Evolutionary conservation across 2,329 filamentous ascomycete species (phyloP).

Genomic region (Monilinia fructicola): DNA sequence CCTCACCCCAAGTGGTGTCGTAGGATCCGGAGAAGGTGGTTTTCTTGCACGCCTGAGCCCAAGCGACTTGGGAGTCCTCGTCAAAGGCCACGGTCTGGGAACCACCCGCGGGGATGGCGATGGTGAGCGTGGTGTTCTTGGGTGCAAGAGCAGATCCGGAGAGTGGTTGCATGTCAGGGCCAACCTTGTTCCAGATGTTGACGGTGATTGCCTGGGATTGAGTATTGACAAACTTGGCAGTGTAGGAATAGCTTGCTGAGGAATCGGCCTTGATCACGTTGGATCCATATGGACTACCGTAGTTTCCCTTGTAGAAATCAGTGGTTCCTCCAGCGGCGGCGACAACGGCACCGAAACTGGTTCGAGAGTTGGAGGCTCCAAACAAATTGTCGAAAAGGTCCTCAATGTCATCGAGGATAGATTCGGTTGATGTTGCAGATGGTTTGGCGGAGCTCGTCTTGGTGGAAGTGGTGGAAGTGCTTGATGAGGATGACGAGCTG

Average conservation of each 20-base stretch:
- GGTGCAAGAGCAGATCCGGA: slow-evolving; percentile 37
- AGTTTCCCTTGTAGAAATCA: slow-evolving; percentile 33
- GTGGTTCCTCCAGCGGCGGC: slow-evolving; percentile 10
- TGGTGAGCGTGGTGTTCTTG: slow-evolving; percentile 33
- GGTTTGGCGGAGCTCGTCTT: slow-evolving; percentile 10
- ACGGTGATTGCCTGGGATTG: slow-evolving; percentile 31
- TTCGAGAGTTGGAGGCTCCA: slow-evolving; percentile 33
- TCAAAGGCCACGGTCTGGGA: slow-evolving; percentile 36
- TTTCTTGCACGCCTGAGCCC: slow-evolving; percentile 28
- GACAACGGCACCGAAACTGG: slow-evolving; percentile 28
- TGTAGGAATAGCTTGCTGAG: slow-evolving; percentile 31
- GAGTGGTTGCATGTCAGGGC: slow-evolving; percentile 22
- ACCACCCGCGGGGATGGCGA: slow-evolving; percentile 32
- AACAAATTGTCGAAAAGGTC: slow-evolving; percentile 28
- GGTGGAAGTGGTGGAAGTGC: slow-evolving; percentile 9
- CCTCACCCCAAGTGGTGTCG: slow-evolving; percentile 37
- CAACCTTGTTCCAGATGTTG: slow-evolving; percentile 38
- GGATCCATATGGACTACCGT: slow-evolving; percentile 36
- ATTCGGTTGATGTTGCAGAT: slow-evolving; percentile 4
- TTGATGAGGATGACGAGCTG: background rate
- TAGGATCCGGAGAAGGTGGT: slow-evolving; percentile 32
- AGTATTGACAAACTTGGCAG: slow-evolving; percentile 36
- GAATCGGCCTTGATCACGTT: slow-evolving; percentile 38
- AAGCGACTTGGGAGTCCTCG: slow-evolving; percentile 36
- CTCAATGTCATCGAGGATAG: slow-evolving; percentile 16